Conservation (phyloP, 23 red algal species). For the Cyanidiococcus yangmingshanensis region DNA sequence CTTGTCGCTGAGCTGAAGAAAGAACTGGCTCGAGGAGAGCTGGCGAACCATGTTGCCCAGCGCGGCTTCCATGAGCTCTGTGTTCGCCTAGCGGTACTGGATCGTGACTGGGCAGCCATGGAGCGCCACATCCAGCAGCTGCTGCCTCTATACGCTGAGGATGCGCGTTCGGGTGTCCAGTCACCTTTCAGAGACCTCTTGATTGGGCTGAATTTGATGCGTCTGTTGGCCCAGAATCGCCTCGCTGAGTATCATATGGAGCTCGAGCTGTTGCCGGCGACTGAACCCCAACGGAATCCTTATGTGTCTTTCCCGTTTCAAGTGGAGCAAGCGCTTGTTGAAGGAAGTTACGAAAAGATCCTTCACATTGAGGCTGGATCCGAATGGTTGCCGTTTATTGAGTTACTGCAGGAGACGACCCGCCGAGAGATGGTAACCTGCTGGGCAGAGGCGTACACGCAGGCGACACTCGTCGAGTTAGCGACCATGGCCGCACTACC, state of each 20-base stretch:
- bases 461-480: neutral
- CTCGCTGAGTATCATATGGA: conserved; percentile 95
- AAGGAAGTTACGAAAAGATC: neutral
- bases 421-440: neutral
- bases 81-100: neutral
- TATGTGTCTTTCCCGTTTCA: conserved; percentile 2
- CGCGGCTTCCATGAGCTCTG: conserved; percentile 9
- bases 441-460: neutral
- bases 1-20: neutral
- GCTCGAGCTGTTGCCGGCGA: conserved; percentile 60
- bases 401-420: conserved; percentile 8
- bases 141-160: conserved; percentile 72
- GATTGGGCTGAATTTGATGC: conserved; percentile 76
- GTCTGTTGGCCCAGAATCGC: conserved; percentile 77
- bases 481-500: neutral
- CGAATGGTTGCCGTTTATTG: conserved; percentile 6
- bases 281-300: conserved; percentile 18
- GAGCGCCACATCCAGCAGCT: conserved; percentile 81
- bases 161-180: conserved; percentile 25
- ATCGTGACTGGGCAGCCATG: conserved; percentile 47
- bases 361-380: conserved; percentile 1
- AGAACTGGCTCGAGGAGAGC: neutral
- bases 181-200: conserved; percentile 54
- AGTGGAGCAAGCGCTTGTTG: conserved; percentile 12
- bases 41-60: neutral